phyloP scores from a whole-genome alignment of 1,284 basidiomycete genomes.

The Meripilus lineatus region DNA sequence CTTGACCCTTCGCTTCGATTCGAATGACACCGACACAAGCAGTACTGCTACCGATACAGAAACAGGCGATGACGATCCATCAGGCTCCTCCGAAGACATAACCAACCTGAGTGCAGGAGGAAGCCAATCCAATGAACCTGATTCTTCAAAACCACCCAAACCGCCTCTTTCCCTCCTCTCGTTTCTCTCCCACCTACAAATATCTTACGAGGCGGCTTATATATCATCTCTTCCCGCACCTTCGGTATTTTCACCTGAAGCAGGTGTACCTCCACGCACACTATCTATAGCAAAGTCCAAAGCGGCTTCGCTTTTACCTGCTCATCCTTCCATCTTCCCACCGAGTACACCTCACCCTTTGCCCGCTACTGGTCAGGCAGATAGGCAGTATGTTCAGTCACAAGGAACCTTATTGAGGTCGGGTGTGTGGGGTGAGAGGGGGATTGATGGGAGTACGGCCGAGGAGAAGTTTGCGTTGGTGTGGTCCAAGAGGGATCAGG shows the following conservation, averaged over 20 bases:
- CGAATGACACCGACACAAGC: constrained; percentile 40
- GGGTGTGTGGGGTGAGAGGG: constrained; percentile 65
- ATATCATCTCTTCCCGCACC: constrained; percentile 44
- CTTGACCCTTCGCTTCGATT: constrained; percentile 35
- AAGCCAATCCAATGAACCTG: too few species aligned
- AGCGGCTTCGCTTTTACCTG: constrained; percentile 12
- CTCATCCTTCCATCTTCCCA: constrained; percentile 64
- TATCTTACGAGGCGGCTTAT: constrained; percentile 78
- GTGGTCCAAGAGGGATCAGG: constrained; percentile 50
- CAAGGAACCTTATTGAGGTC: constrained; percentile 73
- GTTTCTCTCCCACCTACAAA: constrained; percentile 68
- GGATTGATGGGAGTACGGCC: constrained; percentile 10
- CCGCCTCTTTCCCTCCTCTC: constrained; percentile 56
- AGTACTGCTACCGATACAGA: too few species aligned
- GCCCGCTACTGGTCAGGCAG: constrained; percentile 60
- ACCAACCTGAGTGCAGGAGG: too few species aligned
- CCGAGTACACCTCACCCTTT: constrained; percentile 74
- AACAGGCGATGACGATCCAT: too few species aligned
- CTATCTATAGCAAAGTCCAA: constrained; percentile 18
- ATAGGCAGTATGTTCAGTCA: constrained; percentile 67
- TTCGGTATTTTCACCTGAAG: constrained; percentile 14
- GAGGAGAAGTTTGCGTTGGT: constrained; percentile 57
- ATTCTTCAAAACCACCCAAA: constrained; percentile 23
- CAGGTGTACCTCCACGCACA: constrained; percentile 22
- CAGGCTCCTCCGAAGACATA: too few species aligned